Percentiles rank a stretch among this genome's conserved stretches.
Conservation (phyloP, 2,329 filamentous ascomycete species). For the Lojkania enalia region DNA sequence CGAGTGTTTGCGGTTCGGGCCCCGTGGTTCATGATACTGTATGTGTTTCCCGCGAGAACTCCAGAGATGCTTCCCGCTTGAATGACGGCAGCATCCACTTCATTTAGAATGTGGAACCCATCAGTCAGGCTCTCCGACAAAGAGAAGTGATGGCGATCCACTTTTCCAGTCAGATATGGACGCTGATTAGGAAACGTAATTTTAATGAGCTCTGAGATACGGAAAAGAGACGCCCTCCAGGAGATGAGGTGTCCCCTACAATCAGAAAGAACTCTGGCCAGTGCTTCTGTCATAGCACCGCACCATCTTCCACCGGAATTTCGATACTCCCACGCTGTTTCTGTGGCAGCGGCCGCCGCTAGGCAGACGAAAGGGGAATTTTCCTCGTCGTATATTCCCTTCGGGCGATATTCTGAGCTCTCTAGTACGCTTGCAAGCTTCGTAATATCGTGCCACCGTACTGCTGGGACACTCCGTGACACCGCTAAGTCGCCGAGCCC, state of each 20-base stretch:
- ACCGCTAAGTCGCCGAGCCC: background rate
- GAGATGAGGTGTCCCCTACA: background rate
- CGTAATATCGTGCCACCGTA: background rate
- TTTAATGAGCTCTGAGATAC: background rate
- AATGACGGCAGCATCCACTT: background rate
- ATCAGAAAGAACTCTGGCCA: background rate
- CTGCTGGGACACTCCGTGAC: background rate
- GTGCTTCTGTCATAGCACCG: constrained; percentile 2
- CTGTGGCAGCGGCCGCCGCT: constrained; percentile 1
- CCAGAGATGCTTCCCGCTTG: background rate
- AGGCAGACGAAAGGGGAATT: background rate
- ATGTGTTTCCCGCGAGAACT: background rate
- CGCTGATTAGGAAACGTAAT: background rate
- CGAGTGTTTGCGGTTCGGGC: too few species aligned
- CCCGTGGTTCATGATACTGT: too few species aligned
- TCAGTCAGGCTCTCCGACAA: background rate
- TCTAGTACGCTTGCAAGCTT: background rate
- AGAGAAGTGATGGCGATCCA: background rate
- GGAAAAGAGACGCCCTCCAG: background rate
- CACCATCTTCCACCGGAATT: background rate
- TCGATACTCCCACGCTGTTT: constrained; percentile 2
- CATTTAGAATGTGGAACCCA: background rate
- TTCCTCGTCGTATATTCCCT: background rate
- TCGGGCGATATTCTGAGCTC: too few species aligned
- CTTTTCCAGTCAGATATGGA: background rate